These are phyloP conservation scores for Lenzites betulinus DNA, from an alignment of 768 basidiomycete species.

Conservation along the genomic window DNA sequence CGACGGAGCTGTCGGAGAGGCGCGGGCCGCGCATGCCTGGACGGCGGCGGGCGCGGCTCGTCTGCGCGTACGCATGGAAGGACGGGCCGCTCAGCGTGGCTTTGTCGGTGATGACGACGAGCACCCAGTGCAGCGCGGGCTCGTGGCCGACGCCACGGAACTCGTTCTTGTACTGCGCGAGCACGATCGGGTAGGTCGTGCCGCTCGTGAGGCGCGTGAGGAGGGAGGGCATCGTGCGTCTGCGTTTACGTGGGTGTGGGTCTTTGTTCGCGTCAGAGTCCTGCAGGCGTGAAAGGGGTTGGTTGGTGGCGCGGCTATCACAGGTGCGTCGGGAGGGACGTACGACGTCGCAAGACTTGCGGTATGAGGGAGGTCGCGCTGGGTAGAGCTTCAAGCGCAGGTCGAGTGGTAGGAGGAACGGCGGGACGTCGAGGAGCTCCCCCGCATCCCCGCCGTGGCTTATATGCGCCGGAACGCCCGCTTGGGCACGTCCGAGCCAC, in stretches of 20 bases:
- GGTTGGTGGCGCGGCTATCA: not conserved
- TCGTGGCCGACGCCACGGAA: slow-evolving; percentile 20
- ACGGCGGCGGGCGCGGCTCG: not conserved
- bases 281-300: not conserved
- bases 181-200: slow-evolving; percentile 21
- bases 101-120: slow-evolving; percentile 21
- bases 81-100: slow-evolving; percentile 16
- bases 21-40: slow-evolving; percentile 5
- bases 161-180: slow-evolving; percentile 25
- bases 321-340: not conserved
- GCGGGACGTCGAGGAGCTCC: slow-evolving; percentile 13
- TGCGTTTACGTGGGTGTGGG: not conserved
- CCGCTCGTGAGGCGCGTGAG: slow-evolving; percentile 10
- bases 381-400: slow-evolving; percentile 10
- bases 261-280: not conserved
- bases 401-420: slow-evolving; percentile 18
- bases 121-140: slow-evolving; percentile 23
- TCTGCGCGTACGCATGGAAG: slow-evolving; percentile 23
- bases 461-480: slow-evolving; percentile 3
- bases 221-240: slow-evolving; percentile 17
- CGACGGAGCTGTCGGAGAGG: slow-evolving; percentile 9
- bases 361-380: not conserved
- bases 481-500: slow-evolving; percentile 9
- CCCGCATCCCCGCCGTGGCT: slow-evolving; percentile 1
- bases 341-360: not conserved